Evolutionary conservation across 768 basidiomycete species (phyloP).

Genomic region (Mrakia blollopis): DNA sequence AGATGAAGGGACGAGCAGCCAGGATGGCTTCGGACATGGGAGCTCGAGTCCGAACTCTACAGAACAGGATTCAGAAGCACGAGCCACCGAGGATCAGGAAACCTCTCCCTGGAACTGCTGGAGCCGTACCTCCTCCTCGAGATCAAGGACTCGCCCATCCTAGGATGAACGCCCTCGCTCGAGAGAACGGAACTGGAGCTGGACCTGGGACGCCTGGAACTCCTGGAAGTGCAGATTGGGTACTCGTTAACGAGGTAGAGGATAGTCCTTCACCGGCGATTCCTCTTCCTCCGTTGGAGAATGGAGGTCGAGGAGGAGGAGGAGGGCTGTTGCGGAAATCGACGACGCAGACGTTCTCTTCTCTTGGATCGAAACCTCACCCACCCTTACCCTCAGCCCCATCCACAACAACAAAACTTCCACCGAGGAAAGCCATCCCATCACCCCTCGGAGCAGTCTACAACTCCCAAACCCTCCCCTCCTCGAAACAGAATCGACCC

Average conservation of each 20-base stretch:
- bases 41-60: conserved; percentile 70
- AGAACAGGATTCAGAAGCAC: conserved; percentile 77
- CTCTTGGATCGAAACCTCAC: not conserved
- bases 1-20: conserved; percentile 58
- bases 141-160: not conserved
- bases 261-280: conserved; percentile 15
- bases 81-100: not conserved
- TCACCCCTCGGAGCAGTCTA: not conserved
- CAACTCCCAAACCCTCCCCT: not conserved
- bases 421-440: not conserved
- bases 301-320: not conserved
- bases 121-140: not conserved
- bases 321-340: not conserved
- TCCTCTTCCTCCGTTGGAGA: not conserved
- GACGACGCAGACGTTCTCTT: not conserved
- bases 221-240: conserved; percentile 30
- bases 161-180: conserved; percentile 23
- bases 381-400: not conserved
- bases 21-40: conserved; percentile 93
- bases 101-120: not conserved
- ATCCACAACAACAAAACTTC: not conserved
- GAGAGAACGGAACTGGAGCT: not conserved
- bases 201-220: not conserved
- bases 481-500: not conserved
- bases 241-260: conserved; percentile 28